Evolutionary conservation across 805 yeast genomes (phyloP), one percentile per base, ranked within the genome.

Genomic region (Candida oleophila): DNA sequence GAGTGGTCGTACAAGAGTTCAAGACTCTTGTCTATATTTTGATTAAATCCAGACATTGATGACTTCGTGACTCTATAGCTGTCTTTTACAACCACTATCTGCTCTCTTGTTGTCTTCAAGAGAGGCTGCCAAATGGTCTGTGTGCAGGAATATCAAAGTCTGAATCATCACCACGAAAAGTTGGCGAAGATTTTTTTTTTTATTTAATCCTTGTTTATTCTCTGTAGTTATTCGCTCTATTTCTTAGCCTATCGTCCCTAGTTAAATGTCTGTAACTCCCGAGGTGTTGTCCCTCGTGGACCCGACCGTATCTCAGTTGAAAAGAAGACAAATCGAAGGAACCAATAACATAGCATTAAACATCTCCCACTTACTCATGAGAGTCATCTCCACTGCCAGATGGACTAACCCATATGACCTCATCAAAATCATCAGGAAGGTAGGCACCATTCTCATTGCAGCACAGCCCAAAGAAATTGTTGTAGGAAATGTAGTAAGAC

Each of bases 401-500:
- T 94, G 98, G 98, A 73, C 80, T 42, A 80, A 81, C 48, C 80
- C 89, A 9, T 83, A 80, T 49, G 89, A 87, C 50, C 73, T 92
- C 51, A 83, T 92, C 22, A 66, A 66, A 15, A 81, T 86, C 48
- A 81, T 92, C 54, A 81, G 95, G 56, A 73, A 74, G 46, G 80
- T 91, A 16, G 99, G 98, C 7, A 71, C 71, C 35, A 68, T 77
- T 28, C 68, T 94, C 41, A 81, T 81, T 34, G 79, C 76, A 20
- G 96, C 97, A 2, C 94, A 88, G 59, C 97, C 98, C 5, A 78
- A 89, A 52, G 96, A 91, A 56, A 83, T 90, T 55, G 80, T 90
- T 2, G 81, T 91, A 46, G 98, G 98, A 8, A 94, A 94, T 63
- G 85, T 94, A 34, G 86, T 92, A 15, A 80, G 98, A 62, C 78